Evolutionary conservation across 1,139 yeast species (phyloP).

Genomic region (Meyerozyma carpophila): DNA sequence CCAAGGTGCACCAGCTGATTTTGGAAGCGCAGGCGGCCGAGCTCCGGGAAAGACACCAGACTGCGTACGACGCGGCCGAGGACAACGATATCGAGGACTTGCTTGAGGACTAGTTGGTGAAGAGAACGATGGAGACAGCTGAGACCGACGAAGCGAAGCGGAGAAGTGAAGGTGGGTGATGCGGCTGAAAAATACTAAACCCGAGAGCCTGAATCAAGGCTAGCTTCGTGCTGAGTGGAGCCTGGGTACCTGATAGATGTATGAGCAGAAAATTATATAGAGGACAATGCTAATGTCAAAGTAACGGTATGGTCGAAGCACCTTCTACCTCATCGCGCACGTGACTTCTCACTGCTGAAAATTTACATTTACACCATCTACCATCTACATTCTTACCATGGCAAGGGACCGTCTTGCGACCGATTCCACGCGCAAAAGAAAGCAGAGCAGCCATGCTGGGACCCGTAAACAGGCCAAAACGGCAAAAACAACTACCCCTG

Average conservation of each 20-base stretch:
- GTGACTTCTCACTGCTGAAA: neutral
- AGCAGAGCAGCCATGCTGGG: conserved; percentile 22
- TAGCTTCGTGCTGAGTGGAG: no score
- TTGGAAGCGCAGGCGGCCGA: conserved; percentile 45
- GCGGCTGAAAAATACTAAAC: no score
- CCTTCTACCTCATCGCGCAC: neutral
- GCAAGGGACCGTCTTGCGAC: conserved; percentile 57
- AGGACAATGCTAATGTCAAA: neutral
- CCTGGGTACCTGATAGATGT: no score
- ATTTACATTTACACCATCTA: neutral
- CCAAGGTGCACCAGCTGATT: conserved; percentile 48
- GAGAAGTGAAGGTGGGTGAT: no score
- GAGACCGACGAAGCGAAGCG: no score
- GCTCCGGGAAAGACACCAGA: conserved; percentile 38
- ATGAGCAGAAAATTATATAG: neutral
- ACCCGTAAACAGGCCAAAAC: conserved; percentile 15
- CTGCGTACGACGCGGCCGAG: conserved; percentile 50
- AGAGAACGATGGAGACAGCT: no score
- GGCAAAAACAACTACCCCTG: conserved; percentile 8
- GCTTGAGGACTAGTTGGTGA: conserved; percentile 51
- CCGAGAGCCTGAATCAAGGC: no score
- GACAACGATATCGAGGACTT: conserved; percentile 65
- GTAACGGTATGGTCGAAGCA: no score
- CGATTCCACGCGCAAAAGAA: conserved; percentile 54
- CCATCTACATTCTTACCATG: conserved; percentile 18